Base-by-base conservation (phyloP, 2,329 filamentous ascomycete species). In the Pseudogymnoascus sp. region DNA sequence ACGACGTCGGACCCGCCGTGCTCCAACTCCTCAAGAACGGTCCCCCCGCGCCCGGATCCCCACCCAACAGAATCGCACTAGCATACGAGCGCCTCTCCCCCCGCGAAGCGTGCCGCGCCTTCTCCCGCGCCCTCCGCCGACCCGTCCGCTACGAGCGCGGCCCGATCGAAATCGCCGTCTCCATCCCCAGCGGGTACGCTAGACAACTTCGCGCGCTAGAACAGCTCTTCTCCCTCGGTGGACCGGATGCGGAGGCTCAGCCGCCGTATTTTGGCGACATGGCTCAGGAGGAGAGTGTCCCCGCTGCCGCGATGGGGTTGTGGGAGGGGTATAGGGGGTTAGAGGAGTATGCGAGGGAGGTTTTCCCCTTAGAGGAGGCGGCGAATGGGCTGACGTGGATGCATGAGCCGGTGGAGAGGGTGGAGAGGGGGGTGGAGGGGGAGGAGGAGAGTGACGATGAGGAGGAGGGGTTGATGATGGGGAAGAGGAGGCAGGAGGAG, bases 11-110 rank as follows among this genome's bases (percentile, higher is more conserved):
- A 3, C 92, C 95, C 1, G 91, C 93, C 1, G 85, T 97, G 56
- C 80, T 96, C 63, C 93, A 97, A 74, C 88, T 97, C 63, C 93
- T 97, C 82, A 97, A 97, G 76, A 93, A 97, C 73, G 93, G 93
- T 84, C 90, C 4, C 81, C 83, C 67, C 92, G 91, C 87, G 73
- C 81, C 85, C 85, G 88, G 78, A 65, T 21, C 36, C 18, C 44
- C 62, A 64, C 18, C 60, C 5, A 16, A 82, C 71, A 79, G 93
- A 64, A 90, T 97, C 66, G 91, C 93, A 14, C 82, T 97, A 59
- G 92, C 93, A 3, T 97, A 96, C 74, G 92, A 96, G 74, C 89
- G 91, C 69, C 82, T 97, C 56, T 91, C 89, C 0, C 95, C 95
- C 0, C 78, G 81, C 31, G 89, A 97, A 79, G 91, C 89, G 14